These are phyloP conservation scores for Phytophthora pinifolia DNA, from an alignment of 352 stramenopile genomes.

Conservation along the genomic window DNA sequence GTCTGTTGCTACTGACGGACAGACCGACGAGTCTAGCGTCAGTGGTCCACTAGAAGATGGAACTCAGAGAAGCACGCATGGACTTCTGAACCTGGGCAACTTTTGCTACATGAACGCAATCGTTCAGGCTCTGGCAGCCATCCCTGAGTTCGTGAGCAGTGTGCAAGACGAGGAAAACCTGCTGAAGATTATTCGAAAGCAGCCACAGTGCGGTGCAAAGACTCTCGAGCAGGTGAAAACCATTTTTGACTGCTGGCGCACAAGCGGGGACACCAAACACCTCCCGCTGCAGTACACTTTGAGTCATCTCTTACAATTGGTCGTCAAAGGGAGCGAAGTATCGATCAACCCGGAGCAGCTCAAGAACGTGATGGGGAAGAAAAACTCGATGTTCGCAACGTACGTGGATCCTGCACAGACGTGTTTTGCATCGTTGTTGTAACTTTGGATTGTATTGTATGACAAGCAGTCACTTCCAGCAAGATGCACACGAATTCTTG, in stretches of 20 bases:
- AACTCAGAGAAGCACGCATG: constrained; percentile 59
- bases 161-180: constrained; percentile 61
- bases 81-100: constrained; percentile 94
- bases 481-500: constrained; percentile 89
- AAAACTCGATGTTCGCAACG: constrained; percentile 82
- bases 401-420: constrained; percentile 32
- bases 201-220: constrained; percentile 35
- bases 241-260: constrained; percentile 50
- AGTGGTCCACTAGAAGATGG: constrained; percentile 16
- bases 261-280: constrained; percentile 47
- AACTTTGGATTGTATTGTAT: constrained; percentile 11
- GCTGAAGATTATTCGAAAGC: constrained; percentile 56
- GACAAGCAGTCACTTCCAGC: constrained; percentile 65
- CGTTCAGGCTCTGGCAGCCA: constrained; percentile 72
- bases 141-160: constrained; percentile 62
- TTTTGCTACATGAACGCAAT: constrained; percentile 96
- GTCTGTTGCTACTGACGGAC: constrained; percentile 18
- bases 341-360: constrained; percentile 79
- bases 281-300: constrained; percentile 59
- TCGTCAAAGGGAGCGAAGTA: constrained; percentile 61
- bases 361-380: constrained; percentile 77
- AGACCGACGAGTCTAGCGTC: constrained; percentile 9
- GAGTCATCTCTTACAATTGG: constrained; percentile 55
- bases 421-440: neutral
- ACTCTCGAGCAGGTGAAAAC: constrained; percentile 48